Percentiles rank a stretch among this genome's conserved stretches.
Evolutionary conservation across 2,329 filamentous ascomycete species (phyloP).

Genomic region (Colletotrichum falcatum): DNA sequence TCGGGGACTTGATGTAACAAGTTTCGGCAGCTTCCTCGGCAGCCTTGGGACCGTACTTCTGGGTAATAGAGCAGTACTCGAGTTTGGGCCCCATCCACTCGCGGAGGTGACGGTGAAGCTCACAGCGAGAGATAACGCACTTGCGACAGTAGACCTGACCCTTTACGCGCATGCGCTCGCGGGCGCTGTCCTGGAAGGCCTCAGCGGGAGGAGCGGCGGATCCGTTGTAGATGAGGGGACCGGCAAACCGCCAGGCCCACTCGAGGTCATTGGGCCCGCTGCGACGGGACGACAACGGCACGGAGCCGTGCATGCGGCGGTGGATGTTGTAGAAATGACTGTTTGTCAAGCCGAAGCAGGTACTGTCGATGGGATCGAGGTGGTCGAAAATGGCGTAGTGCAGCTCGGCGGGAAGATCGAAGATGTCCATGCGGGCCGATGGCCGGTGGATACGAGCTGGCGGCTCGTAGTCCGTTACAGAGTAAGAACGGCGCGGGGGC

Average conservation of each 20-base stretch:
- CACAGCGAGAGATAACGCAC: slow-evolving; percentile 70
- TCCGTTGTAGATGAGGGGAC: slow-evolving; percentile 53
- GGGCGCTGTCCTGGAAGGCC: slow-evolving; percentile 44
- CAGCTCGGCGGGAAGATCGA: slow-evolving; percentile 68
- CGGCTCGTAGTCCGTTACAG: slow-evolving; percentile 70
- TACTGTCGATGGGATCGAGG: slow-evolving; percentile 73
- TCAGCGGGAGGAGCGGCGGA: slow-evolving; percentile 22
- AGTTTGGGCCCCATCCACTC: slow-evolving; percentile 67
- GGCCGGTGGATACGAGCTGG: slow-evolving; percentile 60
- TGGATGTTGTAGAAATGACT: slow-evolving; percentile 70
- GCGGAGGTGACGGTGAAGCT: slow-evolving; percentile 72
- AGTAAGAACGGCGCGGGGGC: slow-evolving; percentile 67
- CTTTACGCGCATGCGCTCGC: slow-evolving; percentile 63
- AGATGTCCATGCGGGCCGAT: slow-evolving; percentile 59
- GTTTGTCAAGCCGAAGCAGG: slow-evolving; percentile 70
- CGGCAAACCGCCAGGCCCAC: slow-evolving; percentile 71
- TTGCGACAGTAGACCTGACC: slow-evolving; percentile 73
- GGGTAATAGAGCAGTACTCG: slow-evolving; percentile 72
- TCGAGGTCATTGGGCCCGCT: slow-evolving; percentile 72
- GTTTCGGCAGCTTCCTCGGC: slow-evolving; percentile 59
- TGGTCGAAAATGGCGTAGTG: slow-evolving; percentile 72
- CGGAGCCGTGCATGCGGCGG: slow-evolving; percentile 64
- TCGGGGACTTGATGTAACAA: slow-evolving; percentile 71
- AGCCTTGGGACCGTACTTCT: slow-evolving; percentile 66
- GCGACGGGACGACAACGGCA: slow-evolving; percentile 69